Percentiles rank a stretch among this genome's conserved stretches.
Conservation (phyloP, 805 yeast genomes). For the Ogataea methylovora region DNA sequence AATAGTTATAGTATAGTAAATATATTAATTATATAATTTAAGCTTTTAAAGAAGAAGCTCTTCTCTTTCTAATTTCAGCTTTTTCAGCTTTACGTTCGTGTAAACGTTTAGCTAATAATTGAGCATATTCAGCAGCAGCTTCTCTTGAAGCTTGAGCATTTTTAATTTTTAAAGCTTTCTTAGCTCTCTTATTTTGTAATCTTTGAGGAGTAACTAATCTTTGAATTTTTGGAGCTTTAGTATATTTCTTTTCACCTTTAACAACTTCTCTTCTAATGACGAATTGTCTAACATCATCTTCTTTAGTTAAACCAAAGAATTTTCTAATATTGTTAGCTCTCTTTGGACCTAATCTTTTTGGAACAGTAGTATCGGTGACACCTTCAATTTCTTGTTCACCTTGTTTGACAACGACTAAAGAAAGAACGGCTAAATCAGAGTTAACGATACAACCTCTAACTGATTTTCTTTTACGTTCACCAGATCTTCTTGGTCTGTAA, state of each 20-base stretch:
- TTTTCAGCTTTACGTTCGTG: slow-evolving; percentile 97
- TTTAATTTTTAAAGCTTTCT: slow-evolving; percentile 86
- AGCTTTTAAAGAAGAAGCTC: slow-evolving; percentile 98
- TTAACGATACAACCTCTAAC: slow-evolving; percentile 99
- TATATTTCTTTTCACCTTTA: slow-evolving; percentile 97
- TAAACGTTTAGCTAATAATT: slow-evolving; percentile 95
- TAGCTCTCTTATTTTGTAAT: slow-evolving; percentile 98
- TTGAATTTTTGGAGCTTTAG: slow-evolving; percentile 99
- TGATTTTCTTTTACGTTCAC: slow-evolving; percentile 99
- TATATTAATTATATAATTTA: slow-evolving; percentile 25
- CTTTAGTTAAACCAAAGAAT: slow-evolving; percentile 96
- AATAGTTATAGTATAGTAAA: not conserved
- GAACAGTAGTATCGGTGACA: slow-evolving; percentile 87
- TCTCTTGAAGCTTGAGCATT: slow-evolving; percentile 99
- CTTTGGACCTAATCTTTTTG: slow-evolving; percentile 99
- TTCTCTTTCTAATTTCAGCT: slow-evolving; percentile 99
- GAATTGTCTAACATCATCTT: slow-evolving; percentile 82
- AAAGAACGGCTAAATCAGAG: slow-evolving; percentile 91
- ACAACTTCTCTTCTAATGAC: slow-evolving; percentile 97
- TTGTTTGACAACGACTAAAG: slow-evolving; percentile 91
- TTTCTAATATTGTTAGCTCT: slow-evolving; percentile 99
- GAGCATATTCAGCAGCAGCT: slow-evolving; percentile 99
- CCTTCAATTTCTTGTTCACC: slow-evolving; percentile 96
- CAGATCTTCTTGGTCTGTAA: slow-evolving; percentile 99
- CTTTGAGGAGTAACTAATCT: slow-evolving; percentile 99